Conservation (phyloP, 176 grass and related monocot species). For the Zizania latifolia region DNA sequence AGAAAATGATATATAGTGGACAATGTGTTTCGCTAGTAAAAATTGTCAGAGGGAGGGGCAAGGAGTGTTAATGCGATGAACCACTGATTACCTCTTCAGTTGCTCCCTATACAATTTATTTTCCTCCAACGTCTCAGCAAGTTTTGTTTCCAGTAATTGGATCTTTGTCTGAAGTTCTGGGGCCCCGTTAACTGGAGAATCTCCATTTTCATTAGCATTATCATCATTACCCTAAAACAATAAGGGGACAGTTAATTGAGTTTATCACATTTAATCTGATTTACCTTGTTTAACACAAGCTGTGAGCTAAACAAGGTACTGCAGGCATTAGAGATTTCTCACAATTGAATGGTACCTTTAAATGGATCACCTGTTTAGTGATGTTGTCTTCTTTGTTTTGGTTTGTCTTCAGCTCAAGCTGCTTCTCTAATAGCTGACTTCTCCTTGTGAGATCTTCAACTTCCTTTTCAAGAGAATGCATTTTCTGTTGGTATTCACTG, state of each 20-base stretch:
- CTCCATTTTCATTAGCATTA: constrained; percentile 38
- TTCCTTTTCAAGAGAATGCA: not conserved
- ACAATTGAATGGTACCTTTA: constrained; percentile 10
- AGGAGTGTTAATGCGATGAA: not conserved
- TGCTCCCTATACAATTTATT: constrained; percentile 49
- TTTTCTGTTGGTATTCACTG: not conserved
- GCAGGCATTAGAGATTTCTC: not conserved
- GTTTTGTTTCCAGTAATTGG: constrained; percentile 47
- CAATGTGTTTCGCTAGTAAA: constrained; percentile 3
- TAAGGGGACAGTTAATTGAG: constrained; percentile 24
- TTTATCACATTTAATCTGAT: constrained; percentile 13
- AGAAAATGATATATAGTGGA: not conserved
- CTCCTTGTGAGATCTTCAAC: not conserved
- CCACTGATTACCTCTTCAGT: constrained; percentile 52
- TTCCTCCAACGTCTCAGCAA: constrained; percentile 41
- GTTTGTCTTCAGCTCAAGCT: not conserved
- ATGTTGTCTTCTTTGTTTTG: constrained; percentile 12
- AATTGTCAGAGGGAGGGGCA: not conserved
- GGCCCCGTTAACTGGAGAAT: constrained; percentile 36
- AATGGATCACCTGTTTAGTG: constrained; percentile 36
- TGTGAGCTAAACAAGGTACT: not conserved
- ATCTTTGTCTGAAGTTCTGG: constrained; percentile 44
- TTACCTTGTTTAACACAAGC: constrained; percentile 13
- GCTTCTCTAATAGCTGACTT: not conserved
- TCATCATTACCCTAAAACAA: constrained; percentile 57